A percentile compares a stretch with the other conserved stretches of the same genome.
Evolutionary conservation across 2,329 filamentous ascomycete species (phyloP).

Genomic region (Ophiocordyceps camponoti-saundersi): DNA sequence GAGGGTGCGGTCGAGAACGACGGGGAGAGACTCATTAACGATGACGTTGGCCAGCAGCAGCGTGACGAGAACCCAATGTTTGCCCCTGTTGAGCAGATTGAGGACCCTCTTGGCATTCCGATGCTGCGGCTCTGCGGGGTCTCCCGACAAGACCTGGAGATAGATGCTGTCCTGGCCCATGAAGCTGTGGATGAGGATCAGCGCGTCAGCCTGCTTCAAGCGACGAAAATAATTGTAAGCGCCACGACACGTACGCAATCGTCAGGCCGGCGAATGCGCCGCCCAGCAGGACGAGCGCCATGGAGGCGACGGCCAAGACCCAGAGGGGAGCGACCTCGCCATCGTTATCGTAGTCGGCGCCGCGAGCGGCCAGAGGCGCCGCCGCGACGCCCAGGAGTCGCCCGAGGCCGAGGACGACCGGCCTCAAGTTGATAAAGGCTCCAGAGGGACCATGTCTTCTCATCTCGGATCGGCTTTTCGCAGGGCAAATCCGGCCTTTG

Average conservation of each 20-base stretch:
- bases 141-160: slow-evolving; percentile 80
- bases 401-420: slow-evolving; percentile 32
- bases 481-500: too few relatives aligned
- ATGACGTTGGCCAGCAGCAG: slow-evolving; percentile 91
- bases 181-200: slow-evolving; percentile 19
- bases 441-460: slow-evolving; percentile 8
- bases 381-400: slow-evolving; percentile 32
- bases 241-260: slow-evolving; percentile 44
- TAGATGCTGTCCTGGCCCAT: slow-evolving; percentile 86
- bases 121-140: slow-evolving; percentile 69
- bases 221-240: background rate
- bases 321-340: slow-evolving; percentile 52
- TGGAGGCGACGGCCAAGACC: slow-evolving; percentile 65
- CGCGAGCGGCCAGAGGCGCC: slow-evolving; percentile 21
- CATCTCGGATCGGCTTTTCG: slow-evolving; percentile 7
- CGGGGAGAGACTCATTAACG: slow-evolving; percentile 90
- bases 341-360: slow-evolving; percentile 17
- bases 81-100: slow-evolving; percentile 65
- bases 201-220: background rate
- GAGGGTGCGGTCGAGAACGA: slow-evolving; percentile 83
- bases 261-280: slow-evolving; percentile 92
- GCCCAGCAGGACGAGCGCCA: slow-evolving; percentile 67
- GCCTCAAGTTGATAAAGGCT: slow-evolving; percentile 24
- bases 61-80: slow-evolving; percentile 96
- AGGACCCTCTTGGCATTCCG: slow-evolving; percentile 73